A percentile compares a stretch with the other conserved stretches of the same genome.
Evolutionary conservation across 768 basidiomycete genomes (phyloP).

Genomic region (Erythrobasidium yunnanense): DNA sequence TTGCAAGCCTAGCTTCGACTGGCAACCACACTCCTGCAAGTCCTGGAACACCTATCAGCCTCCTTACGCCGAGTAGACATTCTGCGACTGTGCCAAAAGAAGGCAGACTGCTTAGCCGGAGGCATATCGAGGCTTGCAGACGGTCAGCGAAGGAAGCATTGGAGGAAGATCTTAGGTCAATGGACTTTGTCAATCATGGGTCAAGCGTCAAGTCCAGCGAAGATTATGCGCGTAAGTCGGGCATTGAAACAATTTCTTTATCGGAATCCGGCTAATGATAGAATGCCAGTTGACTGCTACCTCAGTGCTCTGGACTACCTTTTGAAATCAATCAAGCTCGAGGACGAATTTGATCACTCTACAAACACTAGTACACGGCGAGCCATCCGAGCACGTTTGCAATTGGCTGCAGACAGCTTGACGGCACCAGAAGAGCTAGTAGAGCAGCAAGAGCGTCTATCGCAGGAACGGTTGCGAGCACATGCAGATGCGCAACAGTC

Average conservation of each 20-base stretch:
- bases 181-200: background rate
- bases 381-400: background rate
- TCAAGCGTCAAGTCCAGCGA: background rate
- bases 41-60: background rate
- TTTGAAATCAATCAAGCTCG: slow-evolving; percentile 6
- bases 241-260: background rate
- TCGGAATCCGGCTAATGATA: background rate
- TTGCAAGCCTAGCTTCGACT: background rate
- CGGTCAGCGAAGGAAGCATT: slow-evolving; percentile 18
- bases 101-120: background rate
- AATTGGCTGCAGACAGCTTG: background rate
- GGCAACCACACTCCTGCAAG: background rate
- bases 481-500: background rate
- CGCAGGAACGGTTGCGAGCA: background rate
- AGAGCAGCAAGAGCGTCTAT: background rate
- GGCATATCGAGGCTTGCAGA: slow-evolving; percentile 18
- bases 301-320: slow-evolving; percentile 15
- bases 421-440: slow-evolving; percentile 3
- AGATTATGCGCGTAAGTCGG: slow-evolving; percentile 13
- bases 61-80: background rate
- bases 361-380: background rate
- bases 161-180: slow-evolving; percentile 8
- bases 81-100: background rate
- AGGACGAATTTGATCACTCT: background rate
- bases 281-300: slow-evolving; percentile 14